phyloP scores from a whole-genome alignment of 192 early-diverging fungal genomes.

The Coemansia sp. region DNA sequence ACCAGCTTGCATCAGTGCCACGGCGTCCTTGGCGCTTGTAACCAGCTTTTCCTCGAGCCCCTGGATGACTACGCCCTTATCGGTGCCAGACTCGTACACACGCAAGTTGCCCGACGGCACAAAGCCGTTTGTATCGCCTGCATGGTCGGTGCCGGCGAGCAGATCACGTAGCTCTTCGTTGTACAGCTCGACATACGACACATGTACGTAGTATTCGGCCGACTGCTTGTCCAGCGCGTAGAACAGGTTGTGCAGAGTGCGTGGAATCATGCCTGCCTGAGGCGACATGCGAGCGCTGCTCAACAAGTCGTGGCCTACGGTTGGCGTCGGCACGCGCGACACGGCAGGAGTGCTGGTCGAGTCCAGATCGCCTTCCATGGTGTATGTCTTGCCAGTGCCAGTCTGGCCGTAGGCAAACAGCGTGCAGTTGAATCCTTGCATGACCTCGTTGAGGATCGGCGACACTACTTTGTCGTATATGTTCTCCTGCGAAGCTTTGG shows the following conservation, averaged over 20 bases:
- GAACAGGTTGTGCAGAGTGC: slow-evolving; percentile 81
- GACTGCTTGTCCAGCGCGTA: slow-evolving; percentile 64
- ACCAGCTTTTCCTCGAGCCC: slow-evolving; percentile 81
- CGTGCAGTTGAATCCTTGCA: slow-evolving; percentile 74
- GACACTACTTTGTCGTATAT: slow-evolving; percentile 76
- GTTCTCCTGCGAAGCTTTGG: slow-evolving; percentile 69
- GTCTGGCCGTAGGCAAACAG: slow-evolving; percentile 88
- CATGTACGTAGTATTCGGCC: slow-evolving; percentile 75
- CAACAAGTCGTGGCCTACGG: slow-evolving; percentile 4
- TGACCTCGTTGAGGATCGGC: slow-evolving; percentile 82
- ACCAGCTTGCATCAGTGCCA: slow-evolving; percentile 70
- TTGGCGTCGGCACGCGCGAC: slow-evolving; percentile 3
- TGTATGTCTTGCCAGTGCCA: slow-evolving; percentile 93
- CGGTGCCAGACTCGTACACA: slow-evolving; percentile 70
- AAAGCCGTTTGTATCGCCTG: slow-evolving; percentile 10
- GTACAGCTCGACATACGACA: slow-evolving; percentile 92
- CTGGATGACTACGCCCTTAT: slow-evolving; percentile 74
- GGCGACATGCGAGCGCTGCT: slow-evolving; percentile 12
- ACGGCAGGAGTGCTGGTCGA: slow-evolving; percentile 7
- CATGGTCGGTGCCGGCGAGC: slow-evolving; percentile 59
- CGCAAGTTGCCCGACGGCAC: slow-evolving; percentile 45
- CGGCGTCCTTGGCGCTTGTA: slow-evolving; percentile 69
- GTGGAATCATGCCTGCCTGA: slow-evolving; percentile 88
- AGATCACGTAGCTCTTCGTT: slow-evolving; percentile 96
- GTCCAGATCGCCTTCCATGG: slow-evolving; percentile 90